Evolutionary conservation across 139 green algal species (phyloP).

Genomic region (Chlamydomonas schloesseri): DNA sequence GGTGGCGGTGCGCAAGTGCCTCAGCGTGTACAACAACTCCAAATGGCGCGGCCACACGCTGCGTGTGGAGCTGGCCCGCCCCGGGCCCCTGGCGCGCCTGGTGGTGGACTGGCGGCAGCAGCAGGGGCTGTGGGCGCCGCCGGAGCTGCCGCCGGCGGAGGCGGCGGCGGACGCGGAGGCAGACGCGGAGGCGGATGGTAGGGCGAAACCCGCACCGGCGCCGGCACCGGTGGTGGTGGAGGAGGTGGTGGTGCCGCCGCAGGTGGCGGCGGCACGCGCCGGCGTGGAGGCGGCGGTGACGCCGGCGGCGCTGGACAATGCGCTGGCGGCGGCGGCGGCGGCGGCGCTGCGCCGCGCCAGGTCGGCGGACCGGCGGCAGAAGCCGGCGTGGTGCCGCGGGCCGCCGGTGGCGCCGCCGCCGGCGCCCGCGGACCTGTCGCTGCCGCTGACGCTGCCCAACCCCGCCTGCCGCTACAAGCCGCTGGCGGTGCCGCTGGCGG

Average conservation of each 20-base stretch:
- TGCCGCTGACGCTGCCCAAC: slow-evolving; percentile 6
- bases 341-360: slow-evolving; percentile 1
- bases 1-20: slow-evolving; percentile 38
- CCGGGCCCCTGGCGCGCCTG: slow-evolving; percentile 39
- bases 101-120: slow-evolving; percentile 44
- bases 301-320: not conserved
- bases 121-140: not conserved
- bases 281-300: not conserved
- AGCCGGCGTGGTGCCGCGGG: too few relatives aligned
- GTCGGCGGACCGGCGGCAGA: not conserved
- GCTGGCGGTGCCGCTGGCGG: not conserved
- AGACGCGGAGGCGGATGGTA: not conserved
- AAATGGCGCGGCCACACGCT: slow-evolving; percentile 67
- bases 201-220: not conserved
- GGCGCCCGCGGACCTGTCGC: not conserved
- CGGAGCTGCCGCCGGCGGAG: not conserved
- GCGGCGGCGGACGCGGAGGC: not conserved
- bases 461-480: not conserved
- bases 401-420: not conserved
- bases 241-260: too few relatives aligned
- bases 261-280: not conserved
- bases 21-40: slow-evolving; percentile 72
- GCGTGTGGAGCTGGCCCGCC: slow-evolving; percentile 58
- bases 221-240: not conserved
- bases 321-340: not conserved